Evolutionary conservation across 495 filamentous ascomycete genomes (phyloP).

Genomic region (Achaetomiella virescens): DNA sequence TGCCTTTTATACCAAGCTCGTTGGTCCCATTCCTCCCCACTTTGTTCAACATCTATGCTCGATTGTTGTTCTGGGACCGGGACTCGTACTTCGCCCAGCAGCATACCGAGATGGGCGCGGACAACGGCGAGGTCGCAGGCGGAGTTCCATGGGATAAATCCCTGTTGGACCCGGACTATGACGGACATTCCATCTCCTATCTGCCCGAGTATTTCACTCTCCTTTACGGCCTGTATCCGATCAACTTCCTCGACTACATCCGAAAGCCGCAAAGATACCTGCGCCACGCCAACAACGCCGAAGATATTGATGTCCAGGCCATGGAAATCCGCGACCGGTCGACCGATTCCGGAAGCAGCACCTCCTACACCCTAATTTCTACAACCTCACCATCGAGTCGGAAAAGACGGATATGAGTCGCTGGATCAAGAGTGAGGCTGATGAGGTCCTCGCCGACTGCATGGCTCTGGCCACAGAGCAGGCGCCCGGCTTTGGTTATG

Average conservation of each 20-base stretch:
- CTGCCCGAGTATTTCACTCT: slow-evolving; percentile 72
- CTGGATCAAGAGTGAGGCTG: slow-evolving; percentile 65
- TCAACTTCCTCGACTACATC: slow-evolving; percentile 72
- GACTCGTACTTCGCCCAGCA: slow-evolving; percentile 34
- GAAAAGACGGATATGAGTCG: slow-evolving; percentile 63
- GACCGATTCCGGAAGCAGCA: slow-evolving; percentile 59
- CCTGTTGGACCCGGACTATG: slow-evolving; percentile 48
- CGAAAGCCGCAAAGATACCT: slow-evolving; percentile 67
- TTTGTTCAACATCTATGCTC: slow-evolving; percentile 68
- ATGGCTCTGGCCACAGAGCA: slow-evolving; percentile 43
- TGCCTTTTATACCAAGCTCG: slow-evolving; percentile 66
- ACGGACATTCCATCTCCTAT: slow-evolving; percentile 59
- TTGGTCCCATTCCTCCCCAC: slow-evolving; percentile 55
- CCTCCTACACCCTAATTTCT: slow-evolving; percentile 69
- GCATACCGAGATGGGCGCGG: slow-evolving; percentile 25
- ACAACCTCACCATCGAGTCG: slow-evolving; percentile 60
- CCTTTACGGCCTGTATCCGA: slow-evolving; percentile 71
- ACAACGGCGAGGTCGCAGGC: slow-evolving; percentile 22
- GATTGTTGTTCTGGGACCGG: slow-evolving; percentile 67
- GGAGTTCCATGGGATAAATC: slow-evolving; percentile 52
- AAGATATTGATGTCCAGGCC: slow-evolving; percentile 66
- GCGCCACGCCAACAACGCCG: slow-evolving; percentile 54
- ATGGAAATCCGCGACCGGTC: slow-evolving; percentile 62
- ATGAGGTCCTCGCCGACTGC: slow-evolving; percentile 65
- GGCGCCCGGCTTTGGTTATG: slow-evolving; percentile 9